Evolutionary conservation across 2,329 filamentous ascomycete species (phyloP), one percentile per base, ranked within the genome.

Genomic region (Penicillium occitanis): DNA sequence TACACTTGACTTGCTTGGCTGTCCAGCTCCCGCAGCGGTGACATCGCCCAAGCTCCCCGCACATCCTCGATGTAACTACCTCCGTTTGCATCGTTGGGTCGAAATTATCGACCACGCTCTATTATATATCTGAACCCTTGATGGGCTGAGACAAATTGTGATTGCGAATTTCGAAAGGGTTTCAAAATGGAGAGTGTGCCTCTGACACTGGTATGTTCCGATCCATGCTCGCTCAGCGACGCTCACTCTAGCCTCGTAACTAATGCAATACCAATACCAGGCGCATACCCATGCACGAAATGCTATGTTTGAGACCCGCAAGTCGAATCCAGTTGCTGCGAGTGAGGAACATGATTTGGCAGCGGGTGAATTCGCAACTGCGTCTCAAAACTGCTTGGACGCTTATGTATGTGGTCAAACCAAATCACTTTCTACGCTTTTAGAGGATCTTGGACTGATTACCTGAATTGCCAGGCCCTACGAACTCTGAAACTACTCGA

Each of bases 231-330:
- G 59, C 61, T 25, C 25, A 25, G 25, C 25, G 25, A 25, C 25
- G 3, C 25, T 17, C 22, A 22, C 13, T 14, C 33, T 58, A 40
- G 19, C 13, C 51, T 65, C 53, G 37, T 58, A 25, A 68, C 62
- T 68, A 70, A 70, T 51, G 63, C 44, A 28, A 33, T 64, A 13
- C 62, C 48, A 70, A 33, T 42, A 48, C 50, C 71, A 94, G 87
- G 94, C 93, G 69, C 92, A 97, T 79, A 90, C 94, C 71, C 93
- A 97, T 80, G 93, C 92, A 61, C 88, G 89, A 73, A 93, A 91
- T 73, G 93, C 94, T 51, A 89, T 91, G 28, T 84, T 89, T 28
- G 92, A 93, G 64, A 88, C 86, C 40, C 83, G 85, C 69, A 85
- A 86, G 70, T 82, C 84, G 28, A 84, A 95, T 75, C 91, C 91